Evolutionary conservation across 2,329 filamentous ascomycete genomes (phyloP).

Genomic region (Xylaria sp.): DNA sequence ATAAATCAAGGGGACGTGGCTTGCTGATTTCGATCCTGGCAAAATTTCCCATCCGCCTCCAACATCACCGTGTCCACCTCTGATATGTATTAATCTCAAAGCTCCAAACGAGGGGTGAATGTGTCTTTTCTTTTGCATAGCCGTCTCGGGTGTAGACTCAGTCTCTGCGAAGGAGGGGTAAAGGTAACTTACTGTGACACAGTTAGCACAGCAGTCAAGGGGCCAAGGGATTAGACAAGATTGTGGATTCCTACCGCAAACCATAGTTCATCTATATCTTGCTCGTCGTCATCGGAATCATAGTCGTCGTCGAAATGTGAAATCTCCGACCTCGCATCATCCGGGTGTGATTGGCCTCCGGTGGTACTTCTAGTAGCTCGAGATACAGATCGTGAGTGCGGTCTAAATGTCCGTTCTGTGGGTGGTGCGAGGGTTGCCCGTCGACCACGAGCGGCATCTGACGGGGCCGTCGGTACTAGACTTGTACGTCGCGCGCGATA

Average conservation of each 20-base stretch:
- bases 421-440: constrained; percentile 28
- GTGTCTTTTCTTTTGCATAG: background rate
- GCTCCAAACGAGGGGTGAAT: background rate
- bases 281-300: constrained; percentile 56
- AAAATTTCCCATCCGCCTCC: constrained; percentile 75
- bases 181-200: constrained; percentile 21
- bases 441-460: constrained; percentile 25
- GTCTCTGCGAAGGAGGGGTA: background rate
- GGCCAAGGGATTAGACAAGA: background rate
- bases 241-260: constrained; percentile 56
- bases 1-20: constrained; percentile 72
- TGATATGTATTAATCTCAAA: constrained; percentile 10
- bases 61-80: constrained; percentile 76
- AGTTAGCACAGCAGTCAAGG: constrained; percentile 1
- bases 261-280: constrained; percentile 82
- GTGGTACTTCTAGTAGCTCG: constrained; percentile 34
- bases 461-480: constrained; percentile 5
- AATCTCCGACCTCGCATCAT: constrained; percentile 40
- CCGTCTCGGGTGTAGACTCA: background rate
- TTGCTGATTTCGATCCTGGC: constrained; percentile 63
- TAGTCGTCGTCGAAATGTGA: constrained; percentile 47
- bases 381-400: constrained; percentile 44
- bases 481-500: constrained; percentile 41
- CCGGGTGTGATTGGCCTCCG: constrained; percentile 22
- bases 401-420: constrained; percentile 39